phyloP scores from a whole-genome alignment of 192 early-diverging fungal species.

The Rhizophlyctis rosea region DNA sequence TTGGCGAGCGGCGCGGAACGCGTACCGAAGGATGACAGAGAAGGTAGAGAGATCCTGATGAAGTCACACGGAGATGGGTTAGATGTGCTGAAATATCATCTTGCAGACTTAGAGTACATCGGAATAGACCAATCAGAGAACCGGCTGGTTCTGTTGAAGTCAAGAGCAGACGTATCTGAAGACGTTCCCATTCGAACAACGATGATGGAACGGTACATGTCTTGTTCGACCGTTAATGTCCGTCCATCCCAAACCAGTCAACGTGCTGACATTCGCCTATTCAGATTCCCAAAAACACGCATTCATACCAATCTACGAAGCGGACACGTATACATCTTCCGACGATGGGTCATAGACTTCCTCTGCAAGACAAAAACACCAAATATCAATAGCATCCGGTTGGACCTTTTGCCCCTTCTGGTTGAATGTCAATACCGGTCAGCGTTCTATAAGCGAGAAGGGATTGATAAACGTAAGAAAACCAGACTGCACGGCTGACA shows the following conservation, averaged over 20 bases:
- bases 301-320: constrained; percentile 82
- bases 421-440: constrained; percentile 81
- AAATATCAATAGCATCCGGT: constrained; percentile 67
- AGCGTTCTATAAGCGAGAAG: constrained; percentile 62
- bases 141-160: constrained; percentile 38
- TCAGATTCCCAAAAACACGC: constrained; percentile 71
- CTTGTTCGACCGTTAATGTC: too few relatives aligned
- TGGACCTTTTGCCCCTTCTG: constrained; percentile 83
- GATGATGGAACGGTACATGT: constrained; percentile 61
- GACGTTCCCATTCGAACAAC: constrained; percentile 57
- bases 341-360: constrained; percentile 89
- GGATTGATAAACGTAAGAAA: constrained; percentile 60
- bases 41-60: background rate
- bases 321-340: constrained; percentile 90
- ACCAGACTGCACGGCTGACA: too few relatives aligned
- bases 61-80: background rate
- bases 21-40: constrained; percentile 38
- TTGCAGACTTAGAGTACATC: constrained; percentile 43
- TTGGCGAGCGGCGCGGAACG: constrained; percentile 66
- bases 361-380: constrained; percentile 60
- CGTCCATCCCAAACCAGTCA: too few relatives aligned
- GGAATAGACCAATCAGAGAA: constrained; percentile 41
- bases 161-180: constrained; percentile 51
- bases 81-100: constrained; percentile 1
- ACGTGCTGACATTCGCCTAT: too few relatives aligned